Conservation (phyloP, 2,329 filamentous ascomycete species). For the Torrubiellomyces zombiae region DNA sequence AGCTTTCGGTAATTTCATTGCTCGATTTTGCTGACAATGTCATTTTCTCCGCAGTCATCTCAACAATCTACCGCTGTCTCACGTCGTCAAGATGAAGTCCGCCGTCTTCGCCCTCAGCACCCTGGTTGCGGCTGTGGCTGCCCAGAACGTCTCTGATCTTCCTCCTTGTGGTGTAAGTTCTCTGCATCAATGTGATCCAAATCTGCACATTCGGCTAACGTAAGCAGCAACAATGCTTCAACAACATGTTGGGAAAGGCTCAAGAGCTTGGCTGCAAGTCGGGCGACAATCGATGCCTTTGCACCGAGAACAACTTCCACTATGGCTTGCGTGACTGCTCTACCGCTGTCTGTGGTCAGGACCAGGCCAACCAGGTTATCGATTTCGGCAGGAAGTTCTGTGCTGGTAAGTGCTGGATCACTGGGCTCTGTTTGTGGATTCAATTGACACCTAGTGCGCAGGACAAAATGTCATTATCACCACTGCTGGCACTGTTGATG, state of each 20-base stretch:
- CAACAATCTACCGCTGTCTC: too few species aligned
- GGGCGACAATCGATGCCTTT: conserved; percentile 27
- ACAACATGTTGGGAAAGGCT: conserved; percentile 32
- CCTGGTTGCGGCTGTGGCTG: conserved; percentile 22
- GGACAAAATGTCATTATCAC: too few species aligned
- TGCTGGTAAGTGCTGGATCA: too few species aligned
- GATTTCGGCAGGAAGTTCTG: conserved; percentile 23
- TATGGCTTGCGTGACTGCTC: conserved; percentile 37
- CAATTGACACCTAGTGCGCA: too few species aligned
- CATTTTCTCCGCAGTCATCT: too few species aligned
- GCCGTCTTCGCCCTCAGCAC: conserved; percentile 24
- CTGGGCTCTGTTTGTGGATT: too few species aligned
- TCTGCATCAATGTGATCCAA: neutral
- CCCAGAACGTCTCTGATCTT: conserved; percentile 24
- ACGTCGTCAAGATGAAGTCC: conserved; percentile 33
- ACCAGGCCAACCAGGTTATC: conserved; percentile 20
- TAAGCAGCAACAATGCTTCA: conserved; percentile 29
- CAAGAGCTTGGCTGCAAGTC: conserved; percentile 26
- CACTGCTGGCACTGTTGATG: too few species aligned
- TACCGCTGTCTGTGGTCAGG: conserved; percentile 20
- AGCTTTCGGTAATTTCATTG: too few species aligned
- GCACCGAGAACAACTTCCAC: conserved; percentile 27
- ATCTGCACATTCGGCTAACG: conserved; percentile 4
- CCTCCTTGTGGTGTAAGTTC: conserved; percentile 36
- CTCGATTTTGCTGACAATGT: too few species aligned